phyloP scores from a whole-genome alignment of 1,284 basidiomycete species.

The Leccinum olivaceoglutinosum region DNA sequence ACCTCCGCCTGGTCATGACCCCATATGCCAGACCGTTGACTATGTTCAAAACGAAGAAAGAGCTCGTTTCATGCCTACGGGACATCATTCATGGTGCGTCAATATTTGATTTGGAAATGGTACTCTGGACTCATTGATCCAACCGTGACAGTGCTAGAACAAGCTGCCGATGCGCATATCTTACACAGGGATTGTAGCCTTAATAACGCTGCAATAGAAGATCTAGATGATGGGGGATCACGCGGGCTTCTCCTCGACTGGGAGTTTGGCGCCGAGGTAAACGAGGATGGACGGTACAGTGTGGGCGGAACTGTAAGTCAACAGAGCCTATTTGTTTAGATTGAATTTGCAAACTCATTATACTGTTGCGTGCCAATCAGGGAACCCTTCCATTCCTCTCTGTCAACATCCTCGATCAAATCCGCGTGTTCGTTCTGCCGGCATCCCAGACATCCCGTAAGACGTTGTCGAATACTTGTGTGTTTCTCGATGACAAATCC shows the following conservation, averaged over 20 bases:
- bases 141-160: neutral
- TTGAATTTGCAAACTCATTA: neutral
- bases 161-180: neutral
- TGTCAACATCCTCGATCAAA: neutral
- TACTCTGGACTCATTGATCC: neutral
- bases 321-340: neutral
- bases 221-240: neutral
- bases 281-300: neutral
- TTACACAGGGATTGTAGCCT: neutral
- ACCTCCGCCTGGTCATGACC: neutral
- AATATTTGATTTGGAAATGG: neutral
- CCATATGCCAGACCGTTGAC: neutral
- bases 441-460: neutral
- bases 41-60: neutral
- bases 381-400: neutral
- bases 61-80: neutral
- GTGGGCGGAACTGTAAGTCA: neutral
- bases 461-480: neutral
- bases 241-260: neutral
- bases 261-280: conserved; percentile 1
- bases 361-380: neutral
- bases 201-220: neutral
- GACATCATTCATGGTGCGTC: neutral
- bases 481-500: neutral
- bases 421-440: neutral